Evolutionary conservation across 495 filamentous ascomycete species (phyloP).

Genomic region (Penicillium riverlandense): DNA sequence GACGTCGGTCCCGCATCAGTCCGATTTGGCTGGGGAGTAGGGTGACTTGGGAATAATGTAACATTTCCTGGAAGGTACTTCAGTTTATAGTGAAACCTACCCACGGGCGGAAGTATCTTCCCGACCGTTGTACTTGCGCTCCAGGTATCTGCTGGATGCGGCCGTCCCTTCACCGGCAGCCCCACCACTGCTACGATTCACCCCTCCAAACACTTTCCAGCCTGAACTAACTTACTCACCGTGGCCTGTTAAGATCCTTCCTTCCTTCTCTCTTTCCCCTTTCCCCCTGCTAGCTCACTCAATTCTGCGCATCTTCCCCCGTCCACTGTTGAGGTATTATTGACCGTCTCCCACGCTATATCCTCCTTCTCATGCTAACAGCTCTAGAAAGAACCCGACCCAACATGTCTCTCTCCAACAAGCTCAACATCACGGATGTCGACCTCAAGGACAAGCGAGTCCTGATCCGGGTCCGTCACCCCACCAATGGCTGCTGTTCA

Average conservation of each 20-base stretch:
- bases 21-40: slow-evolving; percentile 27
- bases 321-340: slow-evolving; percentile 8
- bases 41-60: slow-evolving; percentile 6
- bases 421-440: slow-evolving; percentile 91
- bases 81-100: not conserved
- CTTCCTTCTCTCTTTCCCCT: not conserved
- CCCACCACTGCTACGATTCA: slow-evolving; percentile 8
- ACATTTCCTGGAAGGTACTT: slow-evolving; percentile 2
- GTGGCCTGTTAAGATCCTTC: slow-evolving; percentile 17
- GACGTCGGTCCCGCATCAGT: slow-evolving; percentile 46
- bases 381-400: not conserved
- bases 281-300: slow-evolving; percentile 1
- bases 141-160: slow-evolving; percentile 14
- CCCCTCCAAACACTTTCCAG: slow-evolving; percentile 13
- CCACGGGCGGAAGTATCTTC: slow-evolving; percentile 2
- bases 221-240: slow-evolving; percentile 21
- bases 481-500: not conserved
- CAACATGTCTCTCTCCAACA: slow-evolving; percentile 93
- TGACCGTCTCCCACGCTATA: not conserved
- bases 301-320: slow-evolving; percentile 3
- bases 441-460: slow-evolving; percentile 98
- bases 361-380: too few species aligned
- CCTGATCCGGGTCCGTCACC: slow-evolving; percentile 77
- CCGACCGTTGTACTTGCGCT: slow-evolving; percentile 3
- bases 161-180: slow-evolving; percentile 18